Evolutionary conservation across 805 yeast genomes (phyloP).

Genomic region (Saccharomycopsis olivae): DNA sequence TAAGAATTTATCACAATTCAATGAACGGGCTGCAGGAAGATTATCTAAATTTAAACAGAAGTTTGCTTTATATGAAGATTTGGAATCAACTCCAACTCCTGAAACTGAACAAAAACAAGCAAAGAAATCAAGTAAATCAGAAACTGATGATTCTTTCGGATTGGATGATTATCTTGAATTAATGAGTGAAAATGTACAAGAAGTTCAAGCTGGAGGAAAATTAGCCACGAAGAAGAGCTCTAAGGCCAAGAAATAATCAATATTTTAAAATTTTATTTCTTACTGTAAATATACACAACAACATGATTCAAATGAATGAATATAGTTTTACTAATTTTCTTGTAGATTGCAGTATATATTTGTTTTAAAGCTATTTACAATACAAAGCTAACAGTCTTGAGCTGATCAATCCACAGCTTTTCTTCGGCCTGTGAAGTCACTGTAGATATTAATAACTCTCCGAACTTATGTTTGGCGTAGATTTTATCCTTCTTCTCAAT

Average conservation of each 20-base stretch:
- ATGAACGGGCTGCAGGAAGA: conserved; percentile 78
- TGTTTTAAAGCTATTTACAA: too few relatives aligned
- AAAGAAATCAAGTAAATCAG: conserved; percentile 22
- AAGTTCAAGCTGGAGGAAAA: conserved; percentile 47
- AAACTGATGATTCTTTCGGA: conserved; percentile 21
- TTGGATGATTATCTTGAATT: conserved; percentile 47
- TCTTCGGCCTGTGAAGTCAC: neutral
- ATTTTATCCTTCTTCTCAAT: neutral
- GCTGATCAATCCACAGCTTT: too few relatives aligned
- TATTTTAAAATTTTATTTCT: neutral
- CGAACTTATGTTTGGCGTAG: conserved; percentile 3
- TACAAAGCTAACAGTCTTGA: too few relatives aligned
- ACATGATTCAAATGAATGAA: too few relatives aligned
- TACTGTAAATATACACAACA: too few relatives aligned
- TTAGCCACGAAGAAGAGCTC: conserved; percentile 31
- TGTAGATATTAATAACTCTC: neutral
- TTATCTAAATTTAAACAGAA: conserved; percentile 64
- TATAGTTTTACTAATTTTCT: too few relatives aligned
- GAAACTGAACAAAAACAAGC: conserved; percentile 8
- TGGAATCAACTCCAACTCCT: conserved; percentile 20
- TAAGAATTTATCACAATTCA: conserved; percentile 61
- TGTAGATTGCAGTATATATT: too few relatives aligned
- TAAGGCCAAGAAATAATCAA: neutral
- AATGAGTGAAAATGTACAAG: conserved; percentile 45
- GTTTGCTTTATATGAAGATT: conserved; percentile 41